Evolutionary conservation across 352 stramenopile species (phyloP).

Genomic region (Thalassiosira delicatula): DNA sequence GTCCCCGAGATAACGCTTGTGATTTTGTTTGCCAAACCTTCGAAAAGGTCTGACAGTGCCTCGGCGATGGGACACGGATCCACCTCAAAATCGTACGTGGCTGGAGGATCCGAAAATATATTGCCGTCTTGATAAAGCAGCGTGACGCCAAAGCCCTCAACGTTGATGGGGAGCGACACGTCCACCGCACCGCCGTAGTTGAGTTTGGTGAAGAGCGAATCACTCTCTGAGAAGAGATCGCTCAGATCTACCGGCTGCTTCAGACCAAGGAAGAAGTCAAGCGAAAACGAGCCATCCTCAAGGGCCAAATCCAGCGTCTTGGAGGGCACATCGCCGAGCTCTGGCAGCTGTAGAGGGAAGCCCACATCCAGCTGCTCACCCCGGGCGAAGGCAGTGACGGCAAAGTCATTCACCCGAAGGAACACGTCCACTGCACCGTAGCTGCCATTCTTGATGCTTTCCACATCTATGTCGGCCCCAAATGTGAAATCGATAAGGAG

Average conservation of each 20-base stretch:
- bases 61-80: constrained; percentile 30
- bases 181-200: neutral
- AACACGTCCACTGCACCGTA: constrained; percentile 31
- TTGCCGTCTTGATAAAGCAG: constrained; percentile 18
- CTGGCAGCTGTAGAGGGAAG: constrained; percentile 34
- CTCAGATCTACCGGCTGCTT: neutral
- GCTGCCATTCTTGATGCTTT: neutral
- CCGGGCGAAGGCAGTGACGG: neutral
- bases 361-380: constrained; percentile 6
- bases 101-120: constrained; percentile 11
- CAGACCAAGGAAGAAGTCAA: constrained; percentile 13
- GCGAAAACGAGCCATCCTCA: constrained; percentile 12
- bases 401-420: constrained; percentile 38
- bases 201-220: neutral
- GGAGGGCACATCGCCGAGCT: neutral
- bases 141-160: constrained; percentile 17
- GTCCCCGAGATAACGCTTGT: constrained; percentile 1
- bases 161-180: neutral
- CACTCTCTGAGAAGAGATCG: neutral
- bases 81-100: constrained; percentile 4
- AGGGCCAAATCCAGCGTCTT: constrained; percentile 9
- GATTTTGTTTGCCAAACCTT: constrained; percentile 11
- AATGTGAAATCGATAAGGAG: constrained; percentile 53
- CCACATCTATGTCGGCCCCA: constrained; percentile 29
- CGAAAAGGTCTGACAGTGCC: constrained; percentile 14